phyloP scores from a whole-genome alignment of 768 basidiomycete genomes.

The Auriculariales sp. region DNA sequence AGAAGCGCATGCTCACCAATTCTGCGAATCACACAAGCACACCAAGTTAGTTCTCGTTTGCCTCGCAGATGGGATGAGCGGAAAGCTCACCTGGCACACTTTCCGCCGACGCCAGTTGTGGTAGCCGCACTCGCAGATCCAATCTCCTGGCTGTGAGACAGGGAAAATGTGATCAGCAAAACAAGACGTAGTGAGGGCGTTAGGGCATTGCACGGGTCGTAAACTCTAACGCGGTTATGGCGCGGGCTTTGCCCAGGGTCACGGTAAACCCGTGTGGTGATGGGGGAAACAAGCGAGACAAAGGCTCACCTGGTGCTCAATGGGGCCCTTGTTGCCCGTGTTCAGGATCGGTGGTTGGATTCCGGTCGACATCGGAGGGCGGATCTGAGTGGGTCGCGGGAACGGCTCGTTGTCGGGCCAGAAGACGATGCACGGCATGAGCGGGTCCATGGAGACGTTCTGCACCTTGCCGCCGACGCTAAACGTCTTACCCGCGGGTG shows the following conservation, averaged over 20 bases:
- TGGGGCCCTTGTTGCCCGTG: slow-evolving; percentile 78
- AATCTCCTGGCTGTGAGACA: slow-evolving; percentile 26
- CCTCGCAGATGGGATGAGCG: no score
- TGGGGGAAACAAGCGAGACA: neutral
- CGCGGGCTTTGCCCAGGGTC: no score
- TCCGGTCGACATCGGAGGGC: slow-evolving; percentile 5
- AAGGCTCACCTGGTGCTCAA: slow-evolving; percentile 42
- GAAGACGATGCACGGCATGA: slow-evolving; percentile 67
- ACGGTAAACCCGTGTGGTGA: slow-evolving; percentile 8
- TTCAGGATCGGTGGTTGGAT: slow-evolving; percentile 72
- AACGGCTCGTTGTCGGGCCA: slow-evolving; percentile 85
- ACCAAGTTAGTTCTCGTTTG: no score
- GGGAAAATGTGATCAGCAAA: neutral
- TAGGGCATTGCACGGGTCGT: no score
- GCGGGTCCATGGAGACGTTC: slow-evolving; percentile 61
- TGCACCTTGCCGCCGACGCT: slow-evolving; percentile 65
- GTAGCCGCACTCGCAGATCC: slow-evolving; percentile 77
- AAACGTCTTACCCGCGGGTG: slow-evolving; percentile 70
- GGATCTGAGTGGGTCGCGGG: slow-evolving; percentile 67
- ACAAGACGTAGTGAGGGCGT: neutral
- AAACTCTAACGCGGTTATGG: no score
- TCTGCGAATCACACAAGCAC: no score
- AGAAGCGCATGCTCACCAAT: neutral
- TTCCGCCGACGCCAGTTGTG: slow-evolving; percentile 72
- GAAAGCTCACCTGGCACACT: slow-evolving; percentile 80